Percentiles rank a stretch among this genome's conserved stretches.
Evolutionary conservation across 495 filamentous ascomycete genomes (phyloP).

Genomic region (Penicillium bovifimosum): DNA sequence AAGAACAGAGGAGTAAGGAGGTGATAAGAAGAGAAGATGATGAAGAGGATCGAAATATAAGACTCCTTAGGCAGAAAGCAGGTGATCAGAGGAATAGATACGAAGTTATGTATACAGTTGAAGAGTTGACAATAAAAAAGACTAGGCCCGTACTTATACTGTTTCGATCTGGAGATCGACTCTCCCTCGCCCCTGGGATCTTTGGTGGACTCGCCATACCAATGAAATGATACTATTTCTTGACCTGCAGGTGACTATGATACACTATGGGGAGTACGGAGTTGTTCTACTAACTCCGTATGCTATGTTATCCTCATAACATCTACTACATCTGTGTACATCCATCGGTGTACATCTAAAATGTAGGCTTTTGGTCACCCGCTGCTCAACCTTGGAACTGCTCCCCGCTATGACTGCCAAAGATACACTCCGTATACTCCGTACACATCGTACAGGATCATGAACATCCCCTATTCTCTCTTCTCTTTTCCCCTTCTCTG

Average conservation of each 20-base stretch:
- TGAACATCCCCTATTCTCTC: background rate
- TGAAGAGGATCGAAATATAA: background rate
- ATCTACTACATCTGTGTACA: too few relatives aligned
- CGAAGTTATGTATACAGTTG: background rate
- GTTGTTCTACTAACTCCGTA: too few relatives aligned
- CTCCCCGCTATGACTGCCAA: too few relatives aligned
- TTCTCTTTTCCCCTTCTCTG: background rate
- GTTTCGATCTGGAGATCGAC: background rate
- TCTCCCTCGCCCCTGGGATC: background rate
- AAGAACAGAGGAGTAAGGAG: conserved; percentile 26
- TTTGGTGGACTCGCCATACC: background rate
- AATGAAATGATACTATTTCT: background rate
- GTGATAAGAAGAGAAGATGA: background rate
- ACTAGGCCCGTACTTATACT: background rate
- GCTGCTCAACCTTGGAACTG: too few relatives aligned
- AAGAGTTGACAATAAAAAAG: background rate
- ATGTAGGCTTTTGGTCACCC: too few relatives aligned
- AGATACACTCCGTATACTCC: too few relatives aligned
- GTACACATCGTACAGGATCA: too few relatives aligned
- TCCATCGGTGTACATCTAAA: too few relatives aligned
- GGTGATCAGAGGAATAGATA: background rate
- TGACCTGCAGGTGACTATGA: too few relatives aligned
- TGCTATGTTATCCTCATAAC: too few relatives aligned
- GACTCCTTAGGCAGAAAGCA: background rate
- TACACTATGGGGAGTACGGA: too few relatives aligned